Conservation (phyloP, 441 rosid genomes). For the Euphorbia schlechtendalii region DNA sequence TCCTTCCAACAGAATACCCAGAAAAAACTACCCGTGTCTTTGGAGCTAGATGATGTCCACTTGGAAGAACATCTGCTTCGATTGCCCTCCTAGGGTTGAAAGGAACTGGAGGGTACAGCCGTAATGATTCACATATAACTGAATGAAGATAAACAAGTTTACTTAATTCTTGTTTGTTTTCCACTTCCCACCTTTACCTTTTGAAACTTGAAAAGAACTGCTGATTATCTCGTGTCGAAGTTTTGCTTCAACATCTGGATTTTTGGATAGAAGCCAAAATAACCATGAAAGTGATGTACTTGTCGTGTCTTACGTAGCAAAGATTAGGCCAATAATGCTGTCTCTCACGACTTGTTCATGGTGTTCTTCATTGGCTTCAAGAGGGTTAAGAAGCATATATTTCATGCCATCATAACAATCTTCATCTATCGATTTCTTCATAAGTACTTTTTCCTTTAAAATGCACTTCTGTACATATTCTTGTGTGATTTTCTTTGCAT, state of each 20-base stretch:
- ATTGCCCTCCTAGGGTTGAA: not conserved
- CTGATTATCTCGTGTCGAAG: conserved; percentile 1
- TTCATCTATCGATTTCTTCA: not conserved
- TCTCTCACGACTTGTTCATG: conserved; percentile 1
- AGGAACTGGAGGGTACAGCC: conserved; percentile 18
- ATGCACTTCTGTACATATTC: not conserved
- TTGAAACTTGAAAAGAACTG: not conserved
- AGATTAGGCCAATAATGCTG: not conserved
- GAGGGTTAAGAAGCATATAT: not conserved
- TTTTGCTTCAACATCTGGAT: not conserved
- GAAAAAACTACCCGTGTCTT: not conserved
- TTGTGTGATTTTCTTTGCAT: not conserved
- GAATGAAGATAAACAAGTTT: conserved; percentile 10
- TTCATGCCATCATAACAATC: not conserved
- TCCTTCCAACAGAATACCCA: not conserved
- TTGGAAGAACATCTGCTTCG: conserved; percentile 15
- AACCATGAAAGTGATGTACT: conserved; percentile 9
- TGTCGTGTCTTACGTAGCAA: not conserved
- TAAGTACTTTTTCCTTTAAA: not conserved
- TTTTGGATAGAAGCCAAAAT: conserved; percentile 3
- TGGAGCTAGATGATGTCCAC: conserved; percentile 10
- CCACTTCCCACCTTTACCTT: not conserved
- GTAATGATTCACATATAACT: conserved; percentile 18
- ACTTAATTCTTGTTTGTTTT: not conserved
- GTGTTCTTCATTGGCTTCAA: too few species aligned